Evolutionary conservation across 2,329 filamentous ascomycete species (phyloP).

Genomic region (Curvularia lunata): DNA sequence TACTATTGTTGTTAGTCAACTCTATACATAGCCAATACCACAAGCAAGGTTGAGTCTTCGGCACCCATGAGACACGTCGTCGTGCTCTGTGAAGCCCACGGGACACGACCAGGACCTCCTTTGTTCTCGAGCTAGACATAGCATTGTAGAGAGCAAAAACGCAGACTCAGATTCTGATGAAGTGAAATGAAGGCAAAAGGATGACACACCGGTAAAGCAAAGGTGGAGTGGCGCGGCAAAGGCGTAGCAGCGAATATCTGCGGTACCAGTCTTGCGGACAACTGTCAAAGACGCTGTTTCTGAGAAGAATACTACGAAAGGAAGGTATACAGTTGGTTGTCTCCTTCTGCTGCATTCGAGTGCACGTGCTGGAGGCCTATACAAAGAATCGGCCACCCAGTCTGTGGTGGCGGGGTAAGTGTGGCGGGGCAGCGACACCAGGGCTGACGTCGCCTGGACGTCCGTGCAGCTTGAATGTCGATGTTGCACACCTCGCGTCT

Average conservation of each 20-base stretch:
- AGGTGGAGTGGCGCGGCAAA: background rate
- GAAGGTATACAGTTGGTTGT: background rate
- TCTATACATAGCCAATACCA: background rate
- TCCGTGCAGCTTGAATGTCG: slow-evolving; percentile 13
- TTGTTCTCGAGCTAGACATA: background rate
- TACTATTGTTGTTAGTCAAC: slow-evolving; percentile 42
- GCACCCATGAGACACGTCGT: background rate
- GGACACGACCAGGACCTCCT: background rate
- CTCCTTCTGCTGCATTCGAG: slow-evolving; percentile 1
- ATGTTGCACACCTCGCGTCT: background rate
- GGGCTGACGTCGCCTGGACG: slow-evolving; percentile 15
- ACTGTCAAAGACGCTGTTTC: background rate
- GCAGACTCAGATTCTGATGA: slow-evolving; percentile 3
- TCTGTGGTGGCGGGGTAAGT: slow-evolving; percentile 27
- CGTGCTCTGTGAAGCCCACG: background rate
- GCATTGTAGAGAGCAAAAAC: background rate
- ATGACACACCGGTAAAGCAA: slow-evolving; percentile 2
- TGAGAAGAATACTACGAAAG: background rate
- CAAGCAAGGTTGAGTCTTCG: background rate
- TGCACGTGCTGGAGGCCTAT: slow-evolving; percentile 2
- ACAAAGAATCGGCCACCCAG: slow-evolving; percentile 5
- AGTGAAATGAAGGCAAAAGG: background rate
- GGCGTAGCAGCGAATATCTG: background rate
- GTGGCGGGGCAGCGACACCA: slow-evolving; percentile 26
- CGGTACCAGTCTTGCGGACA: background rate